These are phyloP conservation scores for Ammopiptanthus mongolicus DNA, from an alignment of 306 rosid genomes.

Conservation along the genomic window DNA sequence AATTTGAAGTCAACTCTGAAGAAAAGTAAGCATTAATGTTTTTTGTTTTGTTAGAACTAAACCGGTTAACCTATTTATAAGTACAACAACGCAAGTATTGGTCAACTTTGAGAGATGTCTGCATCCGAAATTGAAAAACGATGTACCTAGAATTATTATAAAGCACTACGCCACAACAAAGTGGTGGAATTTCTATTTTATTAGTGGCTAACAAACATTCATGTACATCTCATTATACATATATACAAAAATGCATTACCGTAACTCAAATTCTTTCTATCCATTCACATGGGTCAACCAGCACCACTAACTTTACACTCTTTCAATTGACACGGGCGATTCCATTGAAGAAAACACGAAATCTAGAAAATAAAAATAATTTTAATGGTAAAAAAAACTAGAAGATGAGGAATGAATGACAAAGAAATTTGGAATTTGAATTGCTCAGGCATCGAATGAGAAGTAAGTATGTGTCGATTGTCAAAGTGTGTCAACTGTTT, in stretches of 20 bases:
- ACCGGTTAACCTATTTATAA: background rate
- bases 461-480: background rate
- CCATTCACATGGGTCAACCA: conserved; percentile 20
- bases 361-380: background rate
- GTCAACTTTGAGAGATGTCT: conserved; percentile 26
- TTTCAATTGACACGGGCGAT: background rate
- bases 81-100: background rate
- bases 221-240: conserved; percentile 6
- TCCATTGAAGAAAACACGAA: background rate
- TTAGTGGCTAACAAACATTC: conserved; percentile 24
- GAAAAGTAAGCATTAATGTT: background rate
- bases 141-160: background rate
- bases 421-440: background rate
- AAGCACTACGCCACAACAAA: conserved; percentile 21
- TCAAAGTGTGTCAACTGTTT: background rate
- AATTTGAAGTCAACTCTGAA: background rate
- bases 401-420: background rate
- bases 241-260: background rate
- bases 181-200: conserved; percentile 7
- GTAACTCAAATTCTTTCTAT: background rate
- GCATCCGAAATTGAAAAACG: background rate
- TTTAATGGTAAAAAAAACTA: background rate
- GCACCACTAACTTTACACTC: background rate
- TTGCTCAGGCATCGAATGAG: background rate
- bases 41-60: background rate